Conservation (phyloP, 345 rosid genomes). For the Psidium guajava region DNA sequence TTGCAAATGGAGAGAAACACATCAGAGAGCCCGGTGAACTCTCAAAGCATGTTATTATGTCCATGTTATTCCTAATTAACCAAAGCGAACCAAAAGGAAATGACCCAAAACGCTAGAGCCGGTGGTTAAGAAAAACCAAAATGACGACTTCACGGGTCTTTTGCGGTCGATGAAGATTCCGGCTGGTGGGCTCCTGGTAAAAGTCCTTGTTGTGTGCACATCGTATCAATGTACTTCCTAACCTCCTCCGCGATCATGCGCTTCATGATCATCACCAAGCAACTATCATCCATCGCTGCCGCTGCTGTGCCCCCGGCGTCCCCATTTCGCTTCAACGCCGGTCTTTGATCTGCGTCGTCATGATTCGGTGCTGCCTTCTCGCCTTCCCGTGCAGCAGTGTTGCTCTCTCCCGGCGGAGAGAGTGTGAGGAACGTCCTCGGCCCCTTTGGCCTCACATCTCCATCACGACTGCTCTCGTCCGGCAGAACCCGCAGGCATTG, state of each 20-base stretch:
- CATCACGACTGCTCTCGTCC: conserved; percentile 1
- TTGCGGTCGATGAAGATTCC: background rate
- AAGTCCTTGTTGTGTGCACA: conserved; percentile 8
- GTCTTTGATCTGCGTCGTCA: background rate
- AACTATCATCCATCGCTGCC: conserved; percentile 12
- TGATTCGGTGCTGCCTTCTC: background rate
- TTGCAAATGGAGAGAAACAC: background rate
- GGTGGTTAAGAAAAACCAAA: background rate
- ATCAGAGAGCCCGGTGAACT: background rate
- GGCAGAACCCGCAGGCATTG: conserved; percentile 5
- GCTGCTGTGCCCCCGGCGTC: background rate
- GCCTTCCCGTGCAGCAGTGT: background rate
- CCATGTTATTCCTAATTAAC: background rate
- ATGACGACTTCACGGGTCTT: background rate
- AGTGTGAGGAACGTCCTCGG: conserved; percentile 29
- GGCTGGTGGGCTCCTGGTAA: background rate
- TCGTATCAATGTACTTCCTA: conserved; percentile 27
- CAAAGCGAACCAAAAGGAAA: background rate
- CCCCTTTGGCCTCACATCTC: background rate
- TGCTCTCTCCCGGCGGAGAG: conserved; percentile 34
- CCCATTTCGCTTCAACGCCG: background rate
- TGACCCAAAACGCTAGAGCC: background rate
- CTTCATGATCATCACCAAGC: conserved; percentile 30
- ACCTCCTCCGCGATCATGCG: conserved; percentile 49
- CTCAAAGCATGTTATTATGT: background rate